Evolutionary conservation across 495 filamentous ascomycete species (phyloP).

Genomic region (Aspergillus sclerotiicarbonarius): DNA sequence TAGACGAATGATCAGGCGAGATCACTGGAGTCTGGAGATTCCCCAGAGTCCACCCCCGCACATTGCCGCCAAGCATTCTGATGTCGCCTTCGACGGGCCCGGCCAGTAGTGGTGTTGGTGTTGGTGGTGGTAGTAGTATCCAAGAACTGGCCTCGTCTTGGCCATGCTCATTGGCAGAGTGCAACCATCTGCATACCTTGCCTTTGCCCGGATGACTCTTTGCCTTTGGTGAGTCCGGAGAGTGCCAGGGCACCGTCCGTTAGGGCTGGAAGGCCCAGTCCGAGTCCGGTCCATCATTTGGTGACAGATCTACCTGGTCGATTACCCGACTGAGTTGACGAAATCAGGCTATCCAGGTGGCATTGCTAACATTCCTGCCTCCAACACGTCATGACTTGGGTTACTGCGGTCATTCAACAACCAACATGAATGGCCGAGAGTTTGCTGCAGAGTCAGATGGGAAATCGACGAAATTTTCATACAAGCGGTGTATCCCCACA

Average conservation of each 20-base stretch:
- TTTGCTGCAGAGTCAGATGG: neutral
- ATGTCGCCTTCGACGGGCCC: conserved; percentile 8
- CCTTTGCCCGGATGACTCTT: conserved; percentile 8
- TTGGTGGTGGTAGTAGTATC: neutral
- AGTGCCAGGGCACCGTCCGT: neutral
- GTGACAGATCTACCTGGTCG: conserved; percentile 6
- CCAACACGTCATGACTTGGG: conserved; percentile 14
- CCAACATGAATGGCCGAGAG: neutral
- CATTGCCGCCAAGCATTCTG: conserved; percentile 17
- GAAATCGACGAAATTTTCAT: neutral
- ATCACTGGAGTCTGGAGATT: conserved; percentile 9
- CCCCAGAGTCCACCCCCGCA: conserved; percentile 24
- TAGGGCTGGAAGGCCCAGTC: neutral
- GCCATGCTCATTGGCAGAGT: neutral
- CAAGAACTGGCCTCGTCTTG: neutral
- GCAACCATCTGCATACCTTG: neutral
- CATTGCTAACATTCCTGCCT: conserved; percentile 10
- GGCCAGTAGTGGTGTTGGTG: neutral
- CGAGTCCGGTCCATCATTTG: neutral
- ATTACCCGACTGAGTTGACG: neutral
- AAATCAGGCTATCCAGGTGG: conserved; percentile 5
- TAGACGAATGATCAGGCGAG: neutral
- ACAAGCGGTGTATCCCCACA: neutral
- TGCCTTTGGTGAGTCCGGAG: neutral
- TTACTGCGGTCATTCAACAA: neutral